phyloP scores from a whole-genome alignment of 345 rosid species.

The Noccaea bulbosa region DNA sequence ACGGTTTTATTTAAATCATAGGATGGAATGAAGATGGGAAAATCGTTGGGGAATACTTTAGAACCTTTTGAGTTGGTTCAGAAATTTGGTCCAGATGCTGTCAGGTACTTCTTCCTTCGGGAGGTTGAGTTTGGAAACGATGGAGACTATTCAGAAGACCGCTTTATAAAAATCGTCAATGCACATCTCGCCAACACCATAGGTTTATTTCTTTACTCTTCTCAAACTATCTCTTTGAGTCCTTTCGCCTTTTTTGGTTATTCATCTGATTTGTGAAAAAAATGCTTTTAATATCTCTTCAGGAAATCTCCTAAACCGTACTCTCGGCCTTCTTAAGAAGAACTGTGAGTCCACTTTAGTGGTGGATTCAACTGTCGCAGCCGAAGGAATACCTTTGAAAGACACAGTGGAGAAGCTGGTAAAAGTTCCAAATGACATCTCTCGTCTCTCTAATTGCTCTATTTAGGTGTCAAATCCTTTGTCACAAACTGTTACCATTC shows the following conservation, averaged over 20 bases:
- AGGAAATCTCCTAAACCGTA: slow-evolving; percentile 95
- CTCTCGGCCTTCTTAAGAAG: slow-evolving; percentile 91
- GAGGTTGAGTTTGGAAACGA: slow-evolving; percentile 95
- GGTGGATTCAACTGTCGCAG: slow-evolving; percentile 72
- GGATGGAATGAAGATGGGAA: slow-evolving; percentile 99
- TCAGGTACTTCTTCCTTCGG: slow-evolving; percentile 86
- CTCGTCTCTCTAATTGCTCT: slow-evolving; percentile 2
- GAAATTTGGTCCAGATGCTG: slow-evolving; percentile 88
- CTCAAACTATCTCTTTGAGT: slow-evolving; percentile 20
- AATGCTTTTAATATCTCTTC: slow-evolving; percentile 27
- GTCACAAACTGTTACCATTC: background rate
- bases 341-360: slow-evolving; percentile 80
- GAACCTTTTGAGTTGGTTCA: slow-evolving; percentile 84
- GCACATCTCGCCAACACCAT: slow-evolving; percentile 97
- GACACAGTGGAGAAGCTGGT: slow-evolving; percentile 74
- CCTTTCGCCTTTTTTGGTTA: slow-evolving; percentile 13
- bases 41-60: slow-evolving; percentile 86
- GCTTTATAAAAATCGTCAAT: slow-evolving; percentile 77
- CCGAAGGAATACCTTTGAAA: slow-evolving; percentile 66
- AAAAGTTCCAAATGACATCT: slow-evolving; percentile 16
- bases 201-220: slow-evolving; percentile 50
- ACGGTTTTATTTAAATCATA: slow-evolving; percentile 53
- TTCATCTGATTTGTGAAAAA: background rate
- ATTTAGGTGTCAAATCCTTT: background rate
- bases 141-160: slow-evolving; percentile 96